Evolutionary conservation across 2,329 filamentous ascomycete genomes (phyloP).

Genomic region (Colletotrichum lindemuthianum): DNA sequence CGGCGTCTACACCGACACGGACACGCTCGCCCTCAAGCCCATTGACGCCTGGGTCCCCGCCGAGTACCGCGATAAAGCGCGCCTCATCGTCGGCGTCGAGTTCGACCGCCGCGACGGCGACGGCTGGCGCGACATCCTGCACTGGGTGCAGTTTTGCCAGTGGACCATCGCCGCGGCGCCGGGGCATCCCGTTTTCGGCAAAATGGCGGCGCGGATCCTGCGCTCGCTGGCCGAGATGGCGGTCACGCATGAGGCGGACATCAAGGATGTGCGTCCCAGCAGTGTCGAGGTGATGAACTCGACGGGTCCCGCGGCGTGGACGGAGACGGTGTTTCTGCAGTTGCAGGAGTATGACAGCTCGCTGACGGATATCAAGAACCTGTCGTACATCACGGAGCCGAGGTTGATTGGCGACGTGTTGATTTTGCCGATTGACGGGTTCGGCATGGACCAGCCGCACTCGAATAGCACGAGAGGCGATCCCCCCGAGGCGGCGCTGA

Average conservation of each 20-base stretch:
- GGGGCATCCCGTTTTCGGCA: constrained; percentile 43
- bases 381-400: constrained; percentile 33
- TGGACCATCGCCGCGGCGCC: constrained; percentile 40
- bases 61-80: constrained; percentile 25
- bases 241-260: not conserved
- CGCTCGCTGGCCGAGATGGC: constrained; percentile 37
- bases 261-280: constrained; percentile 36
- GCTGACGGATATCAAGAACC: constrained; percentile 24
- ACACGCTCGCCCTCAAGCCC: constrained; percentile 48
- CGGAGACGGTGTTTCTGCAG: constrained; percentile 44
- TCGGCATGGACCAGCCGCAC: constrained; percentile 43
- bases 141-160: constrained; percentile 39
- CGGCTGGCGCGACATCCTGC: constrained; percentile 37
- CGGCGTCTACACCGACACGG: constrained; percentile 73
- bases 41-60: constrained; percentile 48
- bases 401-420: constrained; percentile 38
- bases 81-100: constrained; percentile 43
- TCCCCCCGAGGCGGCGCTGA: constrained; percentile 40
- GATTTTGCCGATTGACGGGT: constrained; percentile 42
- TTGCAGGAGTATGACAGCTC: constrained; percentile 39
- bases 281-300: constrained; percentile 45
- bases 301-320: constrained; percentile 45
- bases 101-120: constrained; percentile 42
- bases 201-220: constrained; percentile 41
- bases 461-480: constrained; percentile 42